Percentiles rank a stretch among this genome's conserved stretches.
Conservation (phyloP, 2,329 filamentous ascomycete genomes). For the Penicillium crustosum region DNA sequence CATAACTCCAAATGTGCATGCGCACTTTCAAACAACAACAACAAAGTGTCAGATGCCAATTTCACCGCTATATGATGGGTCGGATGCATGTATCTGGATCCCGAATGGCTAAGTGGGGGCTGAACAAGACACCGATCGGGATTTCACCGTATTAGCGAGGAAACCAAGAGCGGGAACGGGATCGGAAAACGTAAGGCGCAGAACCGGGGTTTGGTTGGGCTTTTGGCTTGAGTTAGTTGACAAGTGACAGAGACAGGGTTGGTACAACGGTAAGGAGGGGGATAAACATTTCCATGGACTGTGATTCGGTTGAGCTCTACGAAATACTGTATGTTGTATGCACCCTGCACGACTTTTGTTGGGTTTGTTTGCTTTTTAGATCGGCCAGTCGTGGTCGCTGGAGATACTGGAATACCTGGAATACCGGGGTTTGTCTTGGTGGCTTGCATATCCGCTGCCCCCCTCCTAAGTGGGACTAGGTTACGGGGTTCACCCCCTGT, state of each 20-base stretch:
- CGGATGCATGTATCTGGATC: slow-evolving; percentile 10
- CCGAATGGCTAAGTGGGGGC: neutral
- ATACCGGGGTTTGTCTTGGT: neutral
- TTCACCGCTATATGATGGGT: slow-evolving; percentile 38
- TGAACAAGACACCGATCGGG: neutral
- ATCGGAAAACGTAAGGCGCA: neutral
- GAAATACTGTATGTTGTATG: neutral
- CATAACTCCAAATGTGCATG: neutral
- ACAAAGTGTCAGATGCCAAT: slow-evolving; percentile 1
- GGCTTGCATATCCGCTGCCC: slow-evolving; percentile 12
- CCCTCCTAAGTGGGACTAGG: neutral
- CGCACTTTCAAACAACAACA: neutral
- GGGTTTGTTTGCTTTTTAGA: neutral
- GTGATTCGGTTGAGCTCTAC: neutral
- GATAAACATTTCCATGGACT: neutral
- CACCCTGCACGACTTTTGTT: slow-evolving; percentile 6
- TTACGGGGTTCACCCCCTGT: neutral
- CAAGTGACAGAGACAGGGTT: neutral
- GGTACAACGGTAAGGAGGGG: neutral
- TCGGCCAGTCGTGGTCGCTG: slow-evolving; percentile 1
- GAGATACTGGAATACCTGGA: neutral
- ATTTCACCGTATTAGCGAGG: neutral
- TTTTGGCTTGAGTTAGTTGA: neutral
- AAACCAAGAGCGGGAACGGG: neutral
- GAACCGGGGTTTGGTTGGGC: neutral